Conservation (phyloP, 73 alveolate genomes). For the Paramecium primaurelia region DNA sequence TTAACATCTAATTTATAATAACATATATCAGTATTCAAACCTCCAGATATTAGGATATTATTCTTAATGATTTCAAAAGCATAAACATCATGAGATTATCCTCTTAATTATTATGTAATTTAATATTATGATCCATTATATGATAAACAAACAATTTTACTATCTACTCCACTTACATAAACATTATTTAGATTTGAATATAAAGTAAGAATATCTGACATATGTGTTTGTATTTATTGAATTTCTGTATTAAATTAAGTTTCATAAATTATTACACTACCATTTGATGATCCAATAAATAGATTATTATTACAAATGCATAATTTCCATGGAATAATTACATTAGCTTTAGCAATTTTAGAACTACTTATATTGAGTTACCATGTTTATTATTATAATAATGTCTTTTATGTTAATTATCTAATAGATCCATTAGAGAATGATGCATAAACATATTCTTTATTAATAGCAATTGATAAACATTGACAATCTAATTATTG, state of each 20-base stretch:
- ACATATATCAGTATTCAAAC: constrained; percentile 22
- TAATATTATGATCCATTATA: neutral
- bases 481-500: neutral
- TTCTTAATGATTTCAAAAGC: neutral
- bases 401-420: neutral
- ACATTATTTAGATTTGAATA: neutral
- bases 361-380: neutral
- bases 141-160: neutral
- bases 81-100: constrained; percentile 36
- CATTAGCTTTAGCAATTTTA: neutral
- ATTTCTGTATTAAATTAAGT: constrained; percentile 24
- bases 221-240: constrained; percentile 4
- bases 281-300: neutral
- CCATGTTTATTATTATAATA: neutral
- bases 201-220: neutral
- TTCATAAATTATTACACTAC: neutral
- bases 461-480: constrained; percentile 5
- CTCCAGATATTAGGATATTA: constrained; percentile 23
- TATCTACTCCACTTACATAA: constrained; percentile 6
- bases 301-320: neutral
- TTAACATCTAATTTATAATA: neutral
- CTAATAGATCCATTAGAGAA: constrained; percentile 29
- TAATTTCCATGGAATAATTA: constrained; percentile 27
- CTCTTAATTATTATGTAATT: neutral
- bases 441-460: constrained; percentile 12